Evolutionary conservation across 148 eudicot species (phyloP), one percentile per base, ranked within the genome.

Genomic region (Chenopodium quinoa): DNA sequence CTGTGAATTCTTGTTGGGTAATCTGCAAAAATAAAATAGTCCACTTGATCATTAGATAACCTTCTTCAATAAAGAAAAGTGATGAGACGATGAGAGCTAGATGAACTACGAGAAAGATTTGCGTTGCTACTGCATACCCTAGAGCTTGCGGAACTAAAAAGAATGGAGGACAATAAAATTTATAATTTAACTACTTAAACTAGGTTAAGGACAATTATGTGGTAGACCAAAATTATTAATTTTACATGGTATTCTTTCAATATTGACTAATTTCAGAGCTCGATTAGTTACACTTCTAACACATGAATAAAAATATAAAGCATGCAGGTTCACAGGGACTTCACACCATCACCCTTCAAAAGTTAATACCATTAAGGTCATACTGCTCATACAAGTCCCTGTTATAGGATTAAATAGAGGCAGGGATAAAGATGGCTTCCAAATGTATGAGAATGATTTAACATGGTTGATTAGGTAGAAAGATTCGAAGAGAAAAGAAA

Each of bases 1-100:
- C 99, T 1, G 99, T 95, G 52, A 92, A 95, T 66, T 95, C 99
- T 87, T 90, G 91, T 79, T 95, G 94, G 31, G 92, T 86, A 83
- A 95, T 95, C 99, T 95, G 87, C 82, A 77, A 66, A 7, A 73
- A 23, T n/a, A 71, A 71, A 34, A 60, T n/a, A 73, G 74, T 40
- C 72, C 34, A 64, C 52, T 71, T 23, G 23, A 79, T 64, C 25
- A 69, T 8, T 23, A 11, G 20, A 69, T 75, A 40, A 81, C 52
- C 31, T 60, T 46, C n/a, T 34, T 48, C 27, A 60, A 52, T 34
- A 4, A 31, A 67, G 16, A 65, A 78, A 58, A 9, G 60, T 75
- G 4, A 31, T 34, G 29, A 19, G 56, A 68, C 40, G 8, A 37
- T 34, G 29, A 19, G 56, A 74, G 27, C 17, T 10, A 67, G 19